phyloP scores from a whole-genome alignment of 371 early-diverging fungal species.

The Umbelopsis sp. region DNA sequence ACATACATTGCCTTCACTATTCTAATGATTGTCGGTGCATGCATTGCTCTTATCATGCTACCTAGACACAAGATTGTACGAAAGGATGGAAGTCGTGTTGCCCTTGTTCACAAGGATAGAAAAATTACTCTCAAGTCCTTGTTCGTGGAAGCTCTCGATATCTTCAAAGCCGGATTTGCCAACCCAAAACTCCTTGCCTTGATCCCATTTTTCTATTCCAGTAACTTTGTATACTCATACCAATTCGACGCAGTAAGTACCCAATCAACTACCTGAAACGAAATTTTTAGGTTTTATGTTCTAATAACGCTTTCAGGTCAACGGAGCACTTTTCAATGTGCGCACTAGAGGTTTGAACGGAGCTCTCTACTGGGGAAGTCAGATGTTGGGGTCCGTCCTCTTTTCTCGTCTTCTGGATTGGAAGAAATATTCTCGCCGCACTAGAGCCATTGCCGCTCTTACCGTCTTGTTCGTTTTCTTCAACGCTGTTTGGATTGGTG shows the following conservation, averaged over 20 bases:
- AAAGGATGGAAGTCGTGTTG: constrained; percentile 11
- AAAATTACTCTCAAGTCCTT: neutral
- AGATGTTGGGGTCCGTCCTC: neutral
- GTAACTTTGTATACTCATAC: constrained; percentile 16
- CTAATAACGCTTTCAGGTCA: neutral
- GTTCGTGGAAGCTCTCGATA: neutral
- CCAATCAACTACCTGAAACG: no score
- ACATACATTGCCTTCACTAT: constrained; percentile 8
- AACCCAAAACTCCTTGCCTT: constrained; percentile 1
- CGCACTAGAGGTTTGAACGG: constrained; percentile 16
- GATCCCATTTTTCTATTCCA: constrained; percentile 5
- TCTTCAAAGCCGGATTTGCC: constrained; percentile 1
- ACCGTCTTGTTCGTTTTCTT: neutral
- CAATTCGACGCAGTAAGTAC: neutral
- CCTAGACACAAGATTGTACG: constrained; percentile 6
- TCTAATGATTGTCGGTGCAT: constrained; percentile 7
- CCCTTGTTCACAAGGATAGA: neutral
- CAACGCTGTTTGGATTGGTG: constrained; percentile 7
- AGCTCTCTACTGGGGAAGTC: constrained; percentile 7
- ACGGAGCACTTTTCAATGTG: constrained; percentile 9
- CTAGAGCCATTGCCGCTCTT: neutral
- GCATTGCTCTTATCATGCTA: neutral
- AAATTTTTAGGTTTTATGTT: neutral
- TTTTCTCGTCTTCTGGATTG: constrained; percentile 1
- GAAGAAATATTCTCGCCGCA: neutral